A percentile compares a stretch with the other conserved stretches of the same genome.
Conservation (phyloP, 768 basidiomycete genomes). For the Rhodotorula diobovata region DNA sequence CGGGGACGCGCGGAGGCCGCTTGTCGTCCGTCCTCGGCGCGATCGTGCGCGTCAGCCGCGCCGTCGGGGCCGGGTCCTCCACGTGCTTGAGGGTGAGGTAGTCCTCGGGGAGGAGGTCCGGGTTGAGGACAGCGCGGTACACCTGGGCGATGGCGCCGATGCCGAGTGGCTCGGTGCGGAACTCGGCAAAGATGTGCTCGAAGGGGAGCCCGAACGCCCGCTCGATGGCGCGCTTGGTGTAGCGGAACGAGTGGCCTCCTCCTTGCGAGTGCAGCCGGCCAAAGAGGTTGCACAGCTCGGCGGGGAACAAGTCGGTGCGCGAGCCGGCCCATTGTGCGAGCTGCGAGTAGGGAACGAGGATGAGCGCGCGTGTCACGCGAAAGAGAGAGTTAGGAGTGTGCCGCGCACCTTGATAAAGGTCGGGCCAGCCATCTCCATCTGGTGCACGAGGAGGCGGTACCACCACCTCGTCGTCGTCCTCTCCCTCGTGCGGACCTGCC, state of each 20-base stretch:
- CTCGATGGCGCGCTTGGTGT: conserved; percentile 79
- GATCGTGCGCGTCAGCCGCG: conserved; percentile 19
- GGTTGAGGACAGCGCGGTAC: conserved; percentile 77
- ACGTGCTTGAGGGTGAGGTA: conserved; percentile 70
- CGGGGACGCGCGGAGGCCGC: conserved; percentile 67
- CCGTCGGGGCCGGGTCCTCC: conserved; percentile 26
- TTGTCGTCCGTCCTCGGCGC: conserved; percentile 37
- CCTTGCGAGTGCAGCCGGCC: conserved; percentile 84
- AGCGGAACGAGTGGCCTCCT: conserved; percentile 68
- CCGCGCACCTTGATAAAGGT: conserved; percentile 84
- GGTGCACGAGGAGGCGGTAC: conserved; percentile 79
- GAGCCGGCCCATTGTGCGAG: conserved; percentile 98
- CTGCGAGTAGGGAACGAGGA: conserved; percentile 49
- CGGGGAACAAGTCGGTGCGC: conserved; percentile 86
- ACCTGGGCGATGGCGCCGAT: conserved; percentile 99
- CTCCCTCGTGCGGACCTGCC: conserved; percentile 48
- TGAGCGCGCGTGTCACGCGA: not conserved
- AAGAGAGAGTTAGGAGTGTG: conserved; percentile 13
- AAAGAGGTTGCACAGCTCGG: conserved; percentile 73
- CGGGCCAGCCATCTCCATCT: conserved; percentile 92
- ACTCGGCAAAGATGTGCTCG: conserved; percentile 82
- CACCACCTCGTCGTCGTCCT: conserved; percentile 67
- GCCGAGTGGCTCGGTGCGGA: conserved; percentile 83
- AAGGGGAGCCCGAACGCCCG: conserved; percentile 76
- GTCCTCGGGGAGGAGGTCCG: conserved; percentile 76